Conservation (phyloP, 2,329 filamentous ascomycete genomes). For the Aureobasidium musti region DNA sequence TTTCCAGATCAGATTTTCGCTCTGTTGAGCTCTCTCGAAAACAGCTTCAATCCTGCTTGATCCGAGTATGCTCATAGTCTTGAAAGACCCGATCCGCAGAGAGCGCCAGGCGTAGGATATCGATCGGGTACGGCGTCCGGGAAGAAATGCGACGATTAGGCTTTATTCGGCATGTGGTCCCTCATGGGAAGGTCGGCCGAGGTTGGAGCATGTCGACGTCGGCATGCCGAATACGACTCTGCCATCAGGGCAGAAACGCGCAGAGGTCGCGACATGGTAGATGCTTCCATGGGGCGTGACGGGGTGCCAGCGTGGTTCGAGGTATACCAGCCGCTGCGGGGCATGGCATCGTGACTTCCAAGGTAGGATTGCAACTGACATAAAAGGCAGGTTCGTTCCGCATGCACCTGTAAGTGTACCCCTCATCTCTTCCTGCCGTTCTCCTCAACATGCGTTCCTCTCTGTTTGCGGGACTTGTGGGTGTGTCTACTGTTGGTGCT, state of each 20-base stretch:
- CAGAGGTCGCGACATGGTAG: neutral
- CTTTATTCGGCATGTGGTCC: neutral
- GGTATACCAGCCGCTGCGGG: constrained; percentile 3
- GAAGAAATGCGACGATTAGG: neutral
- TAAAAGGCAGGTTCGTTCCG: neutral
- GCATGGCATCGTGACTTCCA: neutral
- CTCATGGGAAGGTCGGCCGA: neutral
- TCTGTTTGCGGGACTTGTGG: constrained; percentile 2
- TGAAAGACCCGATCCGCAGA: too few relatives aligned
- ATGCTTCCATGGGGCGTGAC: constrained; percentile 4
- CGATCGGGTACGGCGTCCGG: too few relatives aligned
- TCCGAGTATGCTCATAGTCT: too few relatives aligned
- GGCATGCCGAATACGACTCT: neutral
- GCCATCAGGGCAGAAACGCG: neutral
- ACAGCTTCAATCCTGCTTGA: too few relatives aligned
- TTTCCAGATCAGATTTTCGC: too few relatives aligned
- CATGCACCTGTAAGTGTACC: constrained; percentile 3
- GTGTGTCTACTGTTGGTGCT: constrained; percentile 34
- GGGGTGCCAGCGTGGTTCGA: neutral
- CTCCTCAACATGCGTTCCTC: constrained; percentile 8
- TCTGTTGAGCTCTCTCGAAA: too few relatives aligned
- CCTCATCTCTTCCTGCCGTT: neutral
- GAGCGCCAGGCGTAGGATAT: too few relatives aligned
- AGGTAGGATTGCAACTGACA: neutral
- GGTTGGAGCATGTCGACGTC: neutral